Conservation (phyloP, 495 filamentous ascomycete species). For the Astrothelium subdiscretum region DNA sequence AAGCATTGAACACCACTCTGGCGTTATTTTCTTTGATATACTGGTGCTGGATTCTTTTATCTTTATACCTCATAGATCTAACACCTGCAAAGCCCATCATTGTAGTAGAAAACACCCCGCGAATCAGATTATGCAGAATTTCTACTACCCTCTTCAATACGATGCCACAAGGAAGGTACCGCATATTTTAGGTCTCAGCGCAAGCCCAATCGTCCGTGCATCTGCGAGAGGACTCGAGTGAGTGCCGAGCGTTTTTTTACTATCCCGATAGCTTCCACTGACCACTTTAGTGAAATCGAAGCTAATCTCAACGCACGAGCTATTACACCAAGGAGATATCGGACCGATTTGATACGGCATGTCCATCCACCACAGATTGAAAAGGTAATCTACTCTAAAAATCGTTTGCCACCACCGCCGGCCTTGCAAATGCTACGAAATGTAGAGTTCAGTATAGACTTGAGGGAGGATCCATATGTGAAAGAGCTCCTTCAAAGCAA, state of each 20-base stretch:
- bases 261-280: neutral
- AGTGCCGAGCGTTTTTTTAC: neutral
- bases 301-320: slow-evolving; percentile 62
- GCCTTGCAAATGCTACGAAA: slow-evolving; percentile 6
- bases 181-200: slow-evolving; percentile 70
- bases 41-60: no score
- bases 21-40: no score
- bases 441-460: slow-evolving; percentile 40
- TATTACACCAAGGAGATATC: slow-evolving; percentile 58
- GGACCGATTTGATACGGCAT: slow-evolving; percentile 54
- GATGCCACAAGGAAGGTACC: slow-evolving; percentile 40
- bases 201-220: slow-evolving; percentile 62
- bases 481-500: slow-evolving; percentile 33
- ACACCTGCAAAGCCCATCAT: slow-evolving; percentile 59
- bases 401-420: slow-evolving; percentile 14
- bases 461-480: slow-evolving; percentile 61
- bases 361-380: slow-evolving; percentile 55
- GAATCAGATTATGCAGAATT: slow-evolving; percentile 65
- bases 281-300: slow-evolving; percentile 50
- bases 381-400: slow-evolving; percentile 35
- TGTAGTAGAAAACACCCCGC: slow-evolving; percentile 53
- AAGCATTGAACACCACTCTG: no score
- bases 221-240: slow-evolving; percentile 38
- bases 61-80: no score
- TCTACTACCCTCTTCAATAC: slow-evolving; percentile 47